Evolutionary conservation across 768 basidiomycete genomes (phyloP).

Genomic region (Leccinum olivaceopallidum): DNA sequence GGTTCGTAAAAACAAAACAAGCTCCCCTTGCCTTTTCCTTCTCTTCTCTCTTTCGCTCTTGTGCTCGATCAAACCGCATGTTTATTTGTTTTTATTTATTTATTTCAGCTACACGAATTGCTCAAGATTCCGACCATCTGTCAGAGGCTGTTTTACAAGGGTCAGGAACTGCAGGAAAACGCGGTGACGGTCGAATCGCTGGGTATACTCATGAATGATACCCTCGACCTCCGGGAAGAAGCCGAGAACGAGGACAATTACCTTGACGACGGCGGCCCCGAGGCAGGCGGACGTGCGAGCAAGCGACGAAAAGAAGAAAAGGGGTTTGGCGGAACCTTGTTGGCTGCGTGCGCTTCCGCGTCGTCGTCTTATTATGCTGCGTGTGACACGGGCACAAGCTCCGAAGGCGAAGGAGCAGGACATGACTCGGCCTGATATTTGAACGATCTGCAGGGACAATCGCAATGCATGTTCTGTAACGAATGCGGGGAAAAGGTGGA

Average conservation of each 20-base stretch:
- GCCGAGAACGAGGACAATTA: slow-evolving; percentile 56
- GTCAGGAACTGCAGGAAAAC: slow-evolving; percentile 66
- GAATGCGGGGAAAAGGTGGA: slow-evolving; percentile 44
- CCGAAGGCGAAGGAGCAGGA: slow-evolving; percentile 29
- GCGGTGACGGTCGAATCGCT: slow-evolving; percentile 49
- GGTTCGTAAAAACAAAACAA: slow-evolving; percentile 40
- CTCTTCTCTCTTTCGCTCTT: neutral
- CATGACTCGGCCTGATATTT: slow-evolving; percentile 44
- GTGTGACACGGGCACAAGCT: slow-evolving; percentile 33
- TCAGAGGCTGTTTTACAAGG: slow-evolving; percentile 67
- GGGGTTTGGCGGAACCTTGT: slow-evolving; percentile 74
- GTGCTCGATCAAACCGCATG: slow-evolving; percentile 1
- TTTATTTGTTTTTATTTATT: neutral
- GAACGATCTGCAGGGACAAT: slow-evolving; percentile 52
- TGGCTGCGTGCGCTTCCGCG: slow-evolving; percentile 42
- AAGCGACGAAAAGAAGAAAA: slow-evolving; percentile 55
- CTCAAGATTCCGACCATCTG: slow-evolving; percentile 72
- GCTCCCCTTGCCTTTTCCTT: neutral
- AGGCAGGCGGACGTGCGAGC: slow-evolving; percentile 41
- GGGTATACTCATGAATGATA: slow-evolving; percentile 59
- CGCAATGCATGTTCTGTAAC: slow-evolving; percentile 37
- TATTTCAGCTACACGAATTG: slow-evolving; percentile 55
- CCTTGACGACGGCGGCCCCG: slow-evolving; percentile 39
- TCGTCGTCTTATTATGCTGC: slow-evolving; percentile 24
- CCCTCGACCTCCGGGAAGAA: slow-evolving; percentile 65